Percentiles rank a stretch among this genome's conserved stretches.
phyloP scores from a whole-genome alignment of 108 stramenopile species.

The Cyclostephanos tholiformis region DNA sequence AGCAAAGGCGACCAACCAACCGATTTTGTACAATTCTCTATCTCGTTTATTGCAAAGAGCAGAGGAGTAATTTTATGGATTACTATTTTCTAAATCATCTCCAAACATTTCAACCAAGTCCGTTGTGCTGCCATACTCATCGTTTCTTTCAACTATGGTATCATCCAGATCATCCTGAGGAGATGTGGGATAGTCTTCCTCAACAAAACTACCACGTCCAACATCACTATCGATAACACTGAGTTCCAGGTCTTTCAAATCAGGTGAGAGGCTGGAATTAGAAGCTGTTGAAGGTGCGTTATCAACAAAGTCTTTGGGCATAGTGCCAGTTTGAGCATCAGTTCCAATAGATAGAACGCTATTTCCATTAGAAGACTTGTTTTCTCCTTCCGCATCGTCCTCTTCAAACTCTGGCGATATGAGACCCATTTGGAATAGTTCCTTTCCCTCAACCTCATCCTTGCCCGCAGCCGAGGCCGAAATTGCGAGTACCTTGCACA shows the following conservation, averaged over 20 bases:
- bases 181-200: neutral
- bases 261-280: neutral
- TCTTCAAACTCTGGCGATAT: neutral
- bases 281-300: neutral
- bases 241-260: neutral
- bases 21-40: too few species aligned
- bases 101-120: neutral
- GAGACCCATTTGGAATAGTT: neutral
- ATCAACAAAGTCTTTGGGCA: too few species aligned
- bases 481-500: neutral
- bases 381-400: constrained; percentile 3
- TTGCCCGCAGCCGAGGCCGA: neutral
- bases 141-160: neutral
- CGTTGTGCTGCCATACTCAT: neutral
- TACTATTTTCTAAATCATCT: too few species aligned
- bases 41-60: too few species aligned
- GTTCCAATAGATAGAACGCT: too few species aligned
- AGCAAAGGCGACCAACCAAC: too few species aligned
- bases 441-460: neutral
- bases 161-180: neutral
- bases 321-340: constrained; percentile 5
- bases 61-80: too few species aligned
- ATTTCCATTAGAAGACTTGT: too few species aligned
- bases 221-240: neutral
- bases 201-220: neutral